These are phyloP conservation scores for Scedosporium minutisporum DNA, from an alignment of 2,329 filamentous ascomycete genomes.

Conservation along the genomic window DNA sequence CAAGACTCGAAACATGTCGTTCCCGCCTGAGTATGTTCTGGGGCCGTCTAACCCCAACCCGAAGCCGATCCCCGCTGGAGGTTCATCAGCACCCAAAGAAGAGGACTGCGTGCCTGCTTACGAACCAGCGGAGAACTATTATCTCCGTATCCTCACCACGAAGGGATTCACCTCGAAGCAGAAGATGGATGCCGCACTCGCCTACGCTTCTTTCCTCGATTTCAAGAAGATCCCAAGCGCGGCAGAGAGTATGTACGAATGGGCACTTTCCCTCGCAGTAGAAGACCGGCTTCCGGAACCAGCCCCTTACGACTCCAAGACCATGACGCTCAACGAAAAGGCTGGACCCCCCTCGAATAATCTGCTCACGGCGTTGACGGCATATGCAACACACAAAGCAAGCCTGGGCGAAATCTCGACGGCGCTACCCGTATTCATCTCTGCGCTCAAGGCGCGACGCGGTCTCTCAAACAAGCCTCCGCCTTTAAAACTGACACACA, in stretches of 20 bases:
- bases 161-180: constrained; percentile 71
- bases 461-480: constrained; percentile 35
- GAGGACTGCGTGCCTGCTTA: constrained; percentile 66
- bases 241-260: constrained; percentile 62
- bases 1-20: constrained; percentile 53
- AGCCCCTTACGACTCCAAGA: constrained; percentile 46
- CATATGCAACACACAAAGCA: constrained; percentile 70
- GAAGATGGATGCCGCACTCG: constrained; percentile 69
- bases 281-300: constrained; percentile 35
- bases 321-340: constrained; percentile 53
- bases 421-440: constrained; percentile 78
- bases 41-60: constrained; percentile 79
- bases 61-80: constrained; percentile 57
- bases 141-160: constrained; percentile 73
- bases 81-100: constrained; percentile 55
- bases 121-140: constrained; percentile 63
- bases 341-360: constrained; percentile 58
- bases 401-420: constrained; percentile 53
- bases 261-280: constrained; percentile 67
- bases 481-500: constrained; percentile 5
- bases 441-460: constrained; percentile 70
- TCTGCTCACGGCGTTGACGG: constrained; percentile 64
- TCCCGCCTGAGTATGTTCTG: constrained; percentile 62
- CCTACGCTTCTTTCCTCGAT: constrained; percentile 77
- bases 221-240: constrained; percentile 59